Conservation (phyloP, 176 grass and related monocot genomes). For the Tuctoria greenei region DNA sequence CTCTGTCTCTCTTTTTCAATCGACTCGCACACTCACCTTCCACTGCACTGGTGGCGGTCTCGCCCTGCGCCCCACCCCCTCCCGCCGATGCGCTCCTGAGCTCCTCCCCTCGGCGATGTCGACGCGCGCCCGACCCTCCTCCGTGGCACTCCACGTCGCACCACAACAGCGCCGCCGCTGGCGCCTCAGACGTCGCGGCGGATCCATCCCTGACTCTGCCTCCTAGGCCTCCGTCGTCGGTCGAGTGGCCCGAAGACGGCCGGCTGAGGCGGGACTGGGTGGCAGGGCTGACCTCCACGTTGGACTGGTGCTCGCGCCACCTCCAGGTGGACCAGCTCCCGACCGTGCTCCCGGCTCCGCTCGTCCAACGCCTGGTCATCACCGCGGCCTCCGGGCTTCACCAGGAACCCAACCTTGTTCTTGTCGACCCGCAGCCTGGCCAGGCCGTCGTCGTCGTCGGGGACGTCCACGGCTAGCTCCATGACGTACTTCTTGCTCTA, state of each 20-base stretch:
- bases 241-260: constrained; percentile 65
- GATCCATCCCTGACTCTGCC: neutral
- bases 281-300: constrained; percentile 36
- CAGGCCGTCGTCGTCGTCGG: constrained; percentile 77
- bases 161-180: neutral
- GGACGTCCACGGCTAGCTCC: constrained; percentile 96
- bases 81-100: no score
- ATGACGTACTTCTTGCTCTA: constrained; percentile 91
- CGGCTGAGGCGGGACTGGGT: constrained; percentile 66
- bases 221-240: neutral
- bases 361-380: constrained; percentile 69
- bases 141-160: constrained; percentile 47
- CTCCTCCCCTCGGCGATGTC: no score
- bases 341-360: constrained; percentile 43
- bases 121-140: no score
- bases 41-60: no score
- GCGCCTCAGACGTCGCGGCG: neutral
- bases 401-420: constrained; percentile 80
- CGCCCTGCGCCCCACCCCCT: no score
- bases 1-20: no score
- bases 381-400: constrained; percentile 77
- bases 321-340: constrained; percentile 64
- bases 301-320: constrained; percentile 81
- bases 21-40: no score
- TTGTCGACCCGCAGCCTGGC: constrained; percentile 47